These are phyloP conservation scores for Knoxdaviesia proteae DNA, from an alignment of 2,329 filamentous ascomycete species.

Conservation along the genomic window DNA sequence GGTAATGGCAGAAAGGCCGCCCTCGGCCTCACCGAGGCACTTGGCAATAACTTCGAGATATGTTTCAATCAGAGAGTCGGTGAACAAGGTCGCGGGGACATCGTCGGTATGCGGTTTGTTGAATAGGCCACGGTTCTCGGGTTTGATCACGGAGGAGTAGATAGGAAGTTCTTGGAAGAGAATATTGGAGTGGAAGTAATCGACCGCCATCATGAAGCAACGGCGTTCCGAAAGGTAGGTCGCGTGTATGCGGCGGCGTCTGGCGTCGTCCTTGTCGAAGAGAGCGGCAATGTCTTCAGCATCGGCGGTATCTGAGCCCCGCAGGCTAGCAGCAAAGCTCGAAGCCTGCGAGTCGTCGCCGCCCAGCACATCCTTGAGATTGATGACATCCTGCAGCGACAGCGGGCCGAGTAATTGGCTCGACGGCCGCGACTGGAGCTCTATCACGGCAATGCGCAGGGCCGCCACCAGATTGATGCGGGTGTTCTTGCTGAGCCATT, in stretches of 20 bases:
- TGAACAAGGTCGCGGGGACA: too few species aligned
- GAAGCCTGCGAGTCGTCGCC: slow-evolving; percentile 37
- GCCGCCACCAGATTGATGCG: slow-evolving; percentile 65
- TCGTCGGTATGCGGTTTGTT: too few species aligned
- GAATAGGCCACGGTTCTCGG: too few species aligned
- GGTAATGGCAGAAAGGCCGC: slow-evolving; percentile 27
- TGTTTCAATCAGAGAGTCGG: too few species aligned
- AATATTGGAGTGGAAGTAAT: slow-evolving; percentile 29
- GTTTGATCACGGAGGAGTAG: slow-evolving; percentile 10
- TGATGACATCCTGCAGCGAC: slow-evolving; percentile 58
- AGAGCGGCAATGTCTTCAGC: slow-evolving; percentile 32
- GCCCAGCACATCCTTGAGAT: slow-evolving; percentile 54
- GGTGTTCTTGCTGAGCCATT: slow-evolving; percentile 66
- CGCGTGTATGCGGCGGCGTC: slow-evolving; percentile 46
- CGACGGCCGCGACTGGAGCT: slow-evolving; percentile 67
- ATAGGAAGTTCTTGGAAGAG: slow-evolving; percentile 12
- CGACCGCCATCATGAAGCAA: slow-evolving; percentile 42
- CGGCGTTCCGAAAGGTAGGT: slow-evolving; percentile 53
- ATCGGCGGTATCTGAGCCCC: slow-evolving; percentile 22
- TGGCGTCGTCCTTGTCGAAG: slow-evolving; percentile 41
- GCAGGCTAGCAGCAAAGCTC: slow-evolving; percentile 32
- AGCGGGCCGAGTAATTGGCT: slow-evolving; percentile 49
- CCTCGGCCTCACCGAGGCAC: slow-evolving; percentile 13
- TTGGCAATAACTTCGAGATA: slow-evolving; percentile 21
- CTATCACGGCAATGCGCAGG: slow-evolving; percentile 57